Evolutionary conservation across 306 rosid species (phyloP).

Genomic region (Oxytropis ochrocephala): DNA sequence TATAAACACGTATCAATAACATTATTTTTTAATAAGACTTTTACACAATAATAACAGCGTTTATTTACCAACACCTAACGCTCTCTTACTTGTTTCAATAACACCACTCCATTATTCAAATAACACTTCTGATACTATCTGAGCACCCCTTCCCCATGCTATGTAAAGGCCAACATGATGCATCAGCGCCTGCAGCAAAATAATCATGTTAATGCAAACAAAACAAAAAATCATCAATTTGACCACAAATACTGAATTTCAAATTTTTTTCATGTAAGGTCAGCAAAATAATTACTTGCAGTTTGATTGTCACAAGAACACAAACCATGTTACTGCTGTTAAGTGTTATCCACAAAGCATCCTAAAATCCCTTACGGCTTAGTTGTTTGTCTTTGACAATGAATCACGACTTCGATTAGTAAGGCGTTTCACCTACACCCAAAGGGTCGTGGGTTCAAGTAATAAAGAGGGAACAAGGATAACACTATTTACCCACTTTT

Average conservation of each 20-base stretch:
- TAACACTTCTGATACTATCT: conserved; percentile 69
- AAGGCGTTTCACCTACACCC: too few species aligned
- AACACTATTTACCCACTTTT: too few species aligned
- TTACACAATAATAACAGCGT: not conserved
- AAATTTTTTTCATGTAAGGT: not conserved
- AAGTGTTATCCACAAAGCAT: not conserved
- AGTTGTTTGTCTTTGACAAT: not conserved
- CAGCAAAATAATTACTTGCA: not conserved
- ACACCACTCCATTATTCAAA: conserved; percentile 41
- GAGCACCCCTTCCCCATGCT: conserved; percentile 82
- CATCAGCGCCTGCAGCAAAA: conserved; percentile 57
- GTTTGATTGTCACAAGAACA: not conserved
- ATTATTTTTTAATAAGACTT: not conserved
- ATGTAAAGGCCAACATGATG: conserved; percentile 88
- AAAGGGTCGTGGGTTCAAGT: too few species aligned
- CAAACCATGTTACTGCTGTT: not conserved
- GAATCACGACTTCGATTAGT: too few species aligned
- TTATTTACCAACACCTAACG: not conserved
- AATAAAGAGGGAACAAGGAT: too few species aligned
- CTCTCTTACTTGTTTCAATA: conserved; percentile 15
- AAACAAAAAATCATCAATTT: not conserved
- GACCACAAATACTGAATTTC: not conserved
- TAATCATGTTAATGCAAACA: not conserved
- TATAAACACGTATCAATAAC: not conserved
- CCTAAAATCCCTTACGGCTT: not conserved